phyloP scores from a whole-genome alignment of 306 rosid species.

The Abrus precatorius region DNA sequence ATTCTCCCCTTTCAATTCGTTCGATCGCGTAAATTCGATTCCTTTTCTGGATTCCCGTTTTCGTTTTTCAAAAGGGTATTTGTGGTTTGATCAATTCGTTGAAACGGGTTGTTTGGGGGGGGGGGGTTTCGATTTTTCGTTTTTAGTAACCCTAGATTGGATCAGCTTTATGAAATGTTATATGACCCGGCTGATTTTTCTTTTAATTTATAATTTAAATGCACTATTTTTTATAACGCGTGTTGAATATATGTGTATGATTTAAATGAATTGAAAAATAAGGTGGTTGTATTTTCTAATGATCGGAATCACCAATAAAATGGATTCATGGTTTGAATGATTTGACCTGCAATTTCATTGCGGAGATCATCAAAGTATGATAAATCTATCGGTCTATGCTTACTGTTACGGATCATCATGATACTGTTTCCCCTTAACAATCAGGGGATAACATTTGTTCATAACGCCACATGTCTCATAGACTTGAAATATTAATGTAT shows the following conservation, averaged over 20 bases:
- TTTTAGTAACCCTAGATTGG: conserved; percentile 54
- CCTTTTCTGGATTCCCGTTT: background rate
- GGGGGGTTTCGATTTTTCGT: background rate
- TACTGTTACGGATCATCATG: background rate
- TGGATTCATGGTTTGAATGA: conserved; percentile 24
- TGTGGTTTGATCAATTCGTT: background rate
- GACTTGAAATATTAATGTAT: conserved; percentile 4
- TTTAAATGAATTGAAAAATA: conserved; percentile 24
- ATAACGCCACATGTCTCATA: background rate
- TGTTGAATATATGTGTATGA: background rate
- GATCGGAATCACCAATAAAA: background rate
- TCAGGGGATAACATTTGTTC: background rate
- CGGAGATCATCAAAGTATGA: conserved; percentile 9
- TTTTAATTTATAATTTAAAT: background rate
- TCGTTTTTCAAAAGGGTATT: background rate
- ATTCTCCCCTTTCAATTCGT: background rate
- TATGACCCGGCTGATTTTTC: background rate
- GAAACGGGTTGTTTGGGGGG: background rate
- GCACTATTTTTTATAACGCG: background rate
- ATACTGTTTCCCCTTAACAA: background rate
- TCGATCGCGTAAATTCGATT: conserved; percentile 20
- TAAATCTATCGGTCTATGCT: background rate
- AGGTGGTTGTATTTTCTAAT: background rate
- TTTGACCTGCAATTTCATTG: conserved; percentile 16
- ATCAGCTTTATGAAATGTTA: conserved; percentile 34